Conservation (phyloP, 208 protist genomes). For the Porcisia deanei region DNA sequence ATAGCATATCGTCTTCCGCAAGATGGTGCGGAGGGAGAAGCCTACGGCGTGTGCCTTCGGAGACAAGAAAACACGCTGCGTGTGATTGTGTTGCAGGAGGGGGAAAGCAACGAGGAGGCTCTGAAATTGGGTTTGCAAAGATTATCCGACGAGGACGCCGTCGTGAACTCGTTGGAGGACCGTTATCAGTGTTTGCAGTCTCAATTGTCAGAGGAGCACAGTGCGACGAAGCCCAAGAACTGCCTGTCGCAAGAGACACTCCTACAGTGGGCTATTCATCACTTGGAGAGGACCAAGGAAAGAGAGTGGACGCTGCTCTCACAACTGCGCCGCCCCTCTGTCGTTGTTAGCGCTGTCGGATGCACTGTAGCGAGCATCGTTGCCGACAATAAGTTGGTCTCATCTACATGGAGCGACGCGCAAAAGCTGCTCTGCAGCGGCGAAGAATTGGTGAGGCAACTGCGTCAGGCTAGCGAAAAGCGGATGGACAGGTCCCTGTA, state of each 20-base stretch:
- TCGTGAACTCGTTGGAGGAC: constrained; percentile 22
- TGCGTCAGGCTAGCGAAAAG: constrained; percentile 16
- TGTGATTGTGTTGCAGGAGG: constrained; percentile 23
- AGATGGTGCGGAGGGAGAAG: constrained; percentile 12
- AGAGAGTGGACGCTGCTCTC: constrained; percentile 22
- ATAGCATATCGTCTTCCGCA: constrained; percentile 28
- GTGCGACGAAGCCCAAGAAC: not conserved
- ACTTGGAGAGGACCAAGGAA: constrained; percentile 18
- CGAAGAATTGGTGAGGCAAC: constrained; percentile 12
- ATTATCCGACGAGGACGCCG: constrained; percentile 18
- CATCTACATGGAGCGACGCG: constrained; percentile 24
- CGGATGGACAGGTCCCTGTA: constrained; percentile 19
- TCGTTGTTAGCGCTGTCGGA: constrained; percentile 13
- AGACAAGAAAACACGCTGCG: constrained; percentile 24
- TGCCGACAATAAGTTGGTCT: constrained; percentile 11
- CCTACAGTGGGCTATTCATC: constrained; percentile 22
- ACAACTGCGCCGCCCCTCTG: constrained; percentile 16
- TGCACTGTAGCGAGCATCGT: constrained; percentile 27
- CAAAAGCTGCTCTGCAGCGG: constrained; percentile 15
- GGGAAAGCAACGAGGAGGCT: constrained; percentile 11
- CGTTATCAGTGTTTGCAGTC: constrained; percentile 14
- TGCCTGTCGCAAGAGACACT: constrained; percentile 23
- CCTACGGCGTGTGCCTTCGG: constrained; percentile 27
- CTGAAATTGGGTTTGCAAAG: constrained; percentile 18
- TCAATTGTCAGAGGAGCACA: constrained; percentile 10